phyloP scores from a whole-genome alignment of 2,329 filamentous ascomycete genomes.

The Bipolaris victoriae region DNA sequence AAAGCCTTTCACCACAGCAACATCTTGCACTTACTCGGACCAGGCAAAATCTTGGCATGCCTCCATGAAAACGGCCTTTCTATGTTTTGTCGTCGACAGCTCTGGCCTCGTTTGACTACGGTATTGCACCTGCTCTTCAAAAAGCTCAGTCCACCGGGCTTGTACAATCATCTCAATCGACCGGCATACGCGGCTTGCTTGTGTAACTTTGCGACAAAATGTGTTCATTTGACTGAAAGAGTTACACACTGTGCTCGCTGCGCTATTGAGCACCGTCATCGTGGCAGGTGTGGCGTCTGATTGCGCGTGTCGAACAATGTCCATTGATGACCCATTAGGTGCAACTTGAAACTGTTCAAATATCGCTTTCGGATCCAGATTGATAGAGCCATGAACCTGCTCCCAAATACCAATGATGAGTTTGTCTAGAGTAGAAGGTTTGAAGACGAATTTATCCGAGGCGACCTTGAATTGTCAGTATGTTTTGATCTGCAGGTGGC shows the following conservation, averaged over 20 bases:
- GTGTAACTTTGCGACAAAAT: conserved; percentile 54
- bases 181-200: conserved; percentile 60
- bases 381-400: conserved; percentile 54
- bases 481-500: neutral
- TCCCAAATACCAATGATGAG: conserved; percentile 59
- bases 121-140: conserved; percentile 58
- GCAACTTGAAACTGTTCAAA: conserved; percentile 41
- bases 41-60: conserved; percentile 62
- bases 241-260: conserved; percentile 17
- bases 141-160: conserved; percentile 63
- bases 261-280: conserved; percentile 21
- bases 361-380: conserved; percentile 49
- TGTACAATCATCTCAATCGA: conserved; percentile 66
- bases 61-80: conserved; percentile 60
- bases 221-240: conserved; percentile 53
- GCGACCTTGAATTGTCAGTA: conserved; percentile 14
- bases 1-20: neutral
- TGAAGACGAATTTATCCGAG: conserved; percentile 50
- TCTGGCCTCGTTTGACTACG: conserved; percentile 50
- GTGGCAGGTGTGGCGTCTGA: conserved; percentile 11
- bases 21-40: conserved; percentile 50
- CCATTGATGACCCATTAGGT: conserved; percentile 20
- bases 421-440: conserved; percentile 57
- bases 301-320: conserved; percentile 19
- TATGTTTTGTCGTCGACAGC: conserved; percentile 56